phyloP scores from a whole-genome alignment of 2,329 filamentous ascomycete genomes.

The Bertia moriformis region DNA sequence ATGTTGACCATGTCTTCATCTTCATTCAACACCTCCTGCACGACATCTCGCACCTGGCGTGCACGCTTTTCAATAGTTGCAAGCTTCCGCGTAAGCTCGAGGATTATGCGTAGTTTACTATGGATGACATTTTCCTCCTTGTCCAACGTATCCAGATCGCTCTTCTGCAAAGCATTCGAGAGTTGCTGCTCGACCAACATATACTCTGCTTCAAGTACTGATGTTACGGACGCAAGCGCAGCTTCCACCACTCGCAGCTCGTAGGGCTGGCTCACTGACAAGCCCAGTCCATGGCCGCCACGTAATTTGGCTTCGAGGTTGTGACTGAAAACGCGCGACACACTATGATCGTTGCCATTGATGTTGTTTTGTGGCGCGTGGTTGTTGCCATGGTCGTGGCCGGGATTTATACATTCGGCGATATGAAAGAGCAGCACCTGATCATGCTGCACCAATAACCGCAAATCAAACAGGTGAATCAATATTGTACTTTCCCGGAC shows the following conservation, averaged over 20 bases:
- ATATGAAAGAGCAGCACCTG: conserved; percentile 13
- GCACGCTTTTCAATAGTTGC: conserved; percentile 15
- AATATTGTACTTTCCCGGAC: conserved; percentile 15
- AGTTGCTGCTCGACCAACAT: too few species aligned
- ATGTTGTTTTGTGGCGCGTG: conserved; percentile 5
- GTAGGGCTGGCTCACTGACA: conserved; percentile 11
- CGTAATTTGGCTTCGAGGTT: conserved; percentile 12
- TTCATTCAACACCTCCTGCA: conserved; percentile 16
- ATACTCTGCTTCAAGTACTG: conserved; percentile 16
- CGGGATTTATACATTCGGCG: too few species aligned
- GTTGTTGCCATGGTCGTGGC: conserved; percentile 3
- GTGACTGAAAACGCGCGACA: too few species aligned
- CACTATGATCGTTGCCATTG: conserved; percentile 6
- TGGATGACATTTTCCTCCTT: conserved; percentile 8
- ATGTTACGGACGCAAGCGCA: conserved; percentile 16
- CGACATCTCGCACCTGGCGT: conserved; percentile 14
- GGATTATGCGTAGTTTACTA: conserved; percentile 10
- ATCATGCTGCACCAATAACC: conserved; percentile 16
- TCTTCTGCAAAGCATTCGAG: conserved; percentile 3
- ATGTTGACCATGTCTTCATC: conserved; percentile 19
- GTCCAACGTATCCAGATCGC: conserved; percentile 6
- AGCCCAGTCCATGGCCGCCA: conserved; percentile 5
- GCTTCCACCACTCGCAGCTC: conserved; percentile 18
- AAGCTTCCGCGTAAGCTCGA: conserved; percentile 12
- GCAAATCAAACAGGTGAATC: conserved; percentile 17